A percentile compares a stretch with the other conserved stretches of the same genome.
Conservation (phyloP, 2,329 filamentous ascomycete species). For the Aspergillus sp. region DNA sequence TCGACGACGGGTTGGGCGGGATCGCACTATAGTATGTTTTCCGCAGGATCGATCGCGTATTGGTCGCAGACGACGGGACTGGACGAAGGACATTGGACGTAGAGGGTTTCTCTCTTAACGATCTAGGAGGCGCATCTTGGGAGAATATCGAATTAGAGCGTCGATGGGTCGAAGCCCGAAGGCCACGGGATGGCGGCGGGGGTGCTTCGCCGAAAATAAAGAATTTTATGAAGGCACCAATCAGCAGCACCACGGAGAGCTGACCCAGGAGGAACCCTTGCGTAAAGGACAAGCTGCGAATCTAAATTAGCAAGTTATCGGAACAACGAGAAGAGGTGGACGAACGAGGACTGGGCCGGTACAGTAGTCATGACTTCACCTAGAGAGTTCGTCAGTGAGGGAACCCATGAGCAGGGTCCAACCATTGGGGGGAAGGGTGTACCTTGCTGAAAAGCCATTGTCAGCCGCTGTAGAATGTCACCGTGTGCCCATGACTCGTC, state of each 20-base stretch:
- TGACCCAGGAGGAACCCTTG: slow-evolving; percentile 93
- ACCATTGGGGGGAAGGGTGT: neutral
- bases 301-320: slow-evolving; percentile 3
- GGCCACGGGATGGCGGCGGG: slow-evolving; percentile 75
- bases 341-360: slow-evolving; percentile 45
- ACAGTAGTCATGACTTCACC: slow-evolving; percentile 29
- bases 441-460: slow-evolving; percentile 36
- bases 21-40: slow-evolving; percentile 91
- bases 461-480: slow-evolving; percentile 24
- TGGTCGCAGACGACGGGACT: slow-evolving; percentile 78
- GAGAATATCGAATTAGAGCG: slow-evolving; percentile 65
- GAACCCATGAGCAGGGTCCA: neutral
- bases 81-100: slow-evolving; percentile 71
- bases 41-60: slow-evolving; percentile 73
- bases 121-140: slow-evolving; percentile 45
- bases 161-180: slow-evolving; percentile 76
- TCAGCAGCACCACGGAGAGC: slow-evolving; percentile 83
- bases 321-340: slow-evolving; percentile 2
- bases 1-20: slow-evolving; percentile 39
- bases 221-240: slow-evolving; percentile 97
- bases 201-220: slow-evolving; percentile 98
- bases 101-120: slow-evolving; percentile 46
- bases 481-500: slow-evolving; percentile 25
- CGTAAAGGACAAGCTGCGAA: slow-evolving; percentile 75
- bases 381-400: slow-evolving; percentile 20